Evolutionary conservation across 2,329 filamentous ascomycete genomes (phyloP).

Genomic region (Colletotrichum truncatum): DNA sequence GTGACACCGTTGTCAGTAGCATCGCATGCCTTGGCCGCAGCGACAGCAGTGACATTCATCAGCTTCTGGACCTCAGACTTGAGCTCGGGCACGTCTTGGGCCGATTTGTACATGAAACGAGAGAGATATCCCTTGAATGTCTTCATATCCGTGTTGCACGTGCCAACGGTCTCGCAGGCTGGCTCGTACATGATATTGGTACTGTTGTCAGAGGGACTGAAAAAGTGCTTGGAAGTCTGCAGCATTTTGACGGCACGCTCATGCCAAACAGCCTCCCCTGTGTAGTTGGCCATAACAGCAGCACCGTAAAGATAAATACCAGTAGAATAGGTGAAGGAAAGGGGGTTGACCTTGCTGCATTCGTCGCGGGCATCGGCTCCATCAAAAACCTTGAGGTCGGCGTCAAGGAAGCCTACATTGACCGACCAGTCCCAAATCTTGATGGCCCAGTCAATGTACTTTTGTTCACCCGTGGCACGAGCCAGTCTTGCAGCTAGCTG

Average conservation of each 20-base stretch:
- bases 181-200: conserved; percentile 72
- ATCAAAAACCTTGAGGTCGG: conserved; percentile 66
- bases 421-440: conserved; percentile 74
- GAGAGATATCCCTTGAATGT: conserved; percentile 75
- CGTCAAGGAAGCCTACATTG: conserved; percentile 65
- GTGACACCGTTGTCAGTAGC: conserved; percentile 60
- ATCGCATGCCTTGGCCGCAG: conserved; percentile 65
- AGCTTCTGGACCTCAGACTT: conserved; percentile 54
- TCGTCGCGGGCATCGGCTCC: conserved; percentile 64
- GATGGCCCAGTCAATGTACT: conserved; percentile 73
- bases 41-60: conserved; percentile 61
- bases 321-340: conserved; percentile 72
- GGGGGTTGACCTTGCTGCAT: conserved; percentile 61
- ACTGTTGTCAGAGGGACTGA: conserved; percentile 59
- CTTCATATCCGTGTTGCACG: conserved; percentile 71
- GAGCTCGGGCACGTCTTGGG: conserved; percentile 65
- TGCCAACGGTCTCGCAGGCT: conserved; percentile 67
- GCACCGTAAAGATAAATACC: conserved; percentile 74
- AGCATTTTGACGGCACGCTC: conserved; percentile 62
- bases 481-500: conserved; percentile 81
- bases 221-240: conserved; percentile 60
- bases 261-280: conserved; percentile 61
- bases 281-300: conserved; percentile 71
- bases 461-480: conserved; percentile 72
- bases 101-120: conserved; percentile 70